Evolutionary conservation across 495 filamentous ascomycete genomes (phyloP), one percentile per base, ranked within the genome.

Genomic region (Daldinia grandis): DNA sequence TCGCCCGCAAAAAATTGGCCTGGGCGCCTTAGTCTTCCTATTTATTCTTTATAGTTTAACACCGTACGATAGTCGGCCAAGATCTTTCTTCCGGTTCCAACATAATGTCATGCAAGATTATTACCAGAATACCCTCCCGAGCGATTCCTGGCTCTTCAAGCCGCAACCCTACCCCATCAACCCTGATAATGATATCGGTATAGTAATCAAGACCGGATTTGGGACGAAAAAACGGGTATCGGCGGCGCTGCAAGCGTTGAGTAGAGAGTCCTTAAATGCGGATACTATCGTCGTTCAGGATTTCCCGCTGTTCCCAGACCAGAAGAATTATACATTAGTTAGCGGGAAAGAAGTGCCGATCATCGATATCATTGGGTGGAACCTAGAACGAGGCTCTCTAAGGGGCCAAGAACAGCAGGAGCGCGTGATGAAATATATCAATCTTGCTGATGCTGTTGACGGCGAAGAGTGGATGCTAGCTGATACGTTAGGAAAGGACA

Each of bases 161-260:
- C 57, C 58, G 33, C 75, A 75, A 38, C 58, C 58, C 3, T 77
- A 77, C 57, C 75, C 75, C 7, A 66, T 83, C 59, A 76, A 80
- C 33, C 62, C 75, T 3, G 64, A 59, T 24, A 71, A 74, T 40
- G 82, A 85, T 38, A 68, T 81, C 5, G 76, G 76, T 25, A 73
- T 83, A 44, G 76, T 84, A 44, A 56, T 85, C 19, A 85, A 85
- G 68, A 83, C 83, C 3, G 83, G 82, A 28, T 85, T 78, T 58
- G 80, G 81, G 27, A 83, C 81, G 14, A 73, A 68, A 40, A 51
- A 76, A 8, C 71, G 82, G 14, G 71, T 83, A 19, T 57, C 71
- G 6, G 74, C 74, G n/a, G 74, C 76, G 57, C 61, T 85, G n/a
- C 72, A 80, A 30, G 76, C 81, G 3, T 53, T 83, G 40, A 72